Evolutionary conservation across 2,329 filamentous ascomycete genomes (phyloP).

Genomic region (Ophiocordyceps camponoti-leonardi): DNA sequence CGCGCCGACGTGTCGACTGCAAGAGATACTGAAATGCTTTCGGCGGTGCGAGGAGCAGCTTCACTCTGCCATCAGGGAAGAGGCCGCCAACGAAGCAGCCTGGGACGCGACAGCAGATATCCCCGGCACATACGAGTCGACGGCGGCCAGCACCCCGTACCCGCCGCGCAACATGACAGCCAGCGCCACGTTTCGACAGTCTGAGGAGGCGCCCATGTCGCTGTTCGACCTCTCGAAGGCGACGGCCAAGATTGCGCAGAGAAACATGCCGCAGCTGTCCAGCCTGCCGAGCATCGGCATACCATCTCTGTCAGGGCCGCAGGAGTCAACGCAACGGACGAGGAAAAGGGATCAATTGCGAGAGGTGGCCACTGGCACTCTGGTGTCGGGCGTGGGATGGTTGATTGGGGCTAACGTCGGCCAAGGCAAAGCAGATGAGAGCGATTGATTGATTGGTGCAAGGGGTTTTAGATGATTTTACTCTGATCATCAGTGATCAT

Average conservation of each 20-base stretch:
- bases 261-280: slow-evolving; percentile 38
- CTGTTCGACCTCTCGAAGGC: slow-evolving; percentile 47
- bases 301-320: slow-evolving; percentile 5
- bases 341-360: slow-evolving; percentile 58
- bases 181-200: slow-evolving; percentile 16
- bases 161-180: slow-evolving; percentile 16
- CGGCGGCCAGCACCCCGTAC: slow-evolving; percentile 8
- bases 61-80: slow-evolving; percentile 45
- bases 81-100: slow-evolving; percentile 49
- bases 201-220: slow-evolving; percentile 44
- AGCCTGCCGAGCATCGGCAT: slow-evolving; percentile 22
- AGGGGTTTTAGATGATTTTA: no score
- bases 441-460: background rate
- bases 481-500: no score
- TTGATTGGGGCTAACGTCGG: slow-evolving; percentile 37
- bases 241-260: slow-evolving; percentile 39
- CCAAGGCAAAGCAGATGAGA: background rate
- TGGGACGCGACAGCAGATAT: slow-evolving; percentile 54
- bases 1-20: slow-evolving; percentile 50
- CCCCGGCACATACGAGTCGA: slow-evolving; percentile 33
- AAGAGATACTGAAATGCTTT: slow-evolving; percentile 60
- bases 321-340: slow-evolving; percentile 21
- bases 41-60: slow-evolving; percentile 65
- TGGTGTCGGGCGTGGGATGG: slow-evolving; percentile 52
- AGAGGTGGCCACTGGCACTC: slow-evolving; percentile 48